Conservation (phyloP, 1,284 basidiomycete genomes). For the Trichosporon sp. region DNA sequence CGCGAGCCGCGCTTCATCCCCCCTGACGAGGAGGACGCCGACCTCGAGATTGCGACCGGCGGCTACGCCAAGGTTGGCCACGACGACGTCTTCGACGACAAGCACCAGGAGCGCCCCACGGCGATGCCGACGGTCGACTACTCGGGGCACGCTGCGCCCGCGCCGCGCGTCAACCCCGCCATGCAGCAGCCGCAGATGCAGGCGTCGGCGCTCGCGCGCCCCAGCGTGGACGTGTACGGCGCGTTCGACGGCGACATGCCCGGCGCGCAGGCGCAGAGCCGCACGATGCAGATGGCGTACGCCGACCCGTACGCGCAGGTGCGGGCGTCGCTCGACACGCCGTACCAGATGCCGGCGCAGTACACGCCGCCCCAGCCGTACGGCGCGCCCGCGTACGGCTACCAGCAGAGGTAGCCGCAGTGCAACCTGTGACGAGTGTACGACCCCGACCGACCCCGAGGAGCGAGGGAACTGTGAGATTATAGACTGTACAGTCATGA, state of each 20-base stretch:
- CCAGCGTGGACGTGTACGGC: slow-evolving; percentile 77
- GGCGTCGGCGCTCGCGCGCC: slow-evolving; percentile 49
- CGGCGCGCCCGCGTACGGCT: background rate
- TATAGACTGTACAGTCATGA: background rate
- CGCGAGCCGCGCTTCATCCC: slow-evolving; percentile 38
- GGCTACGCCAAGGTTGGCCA: slow-evolving; percentile 29
- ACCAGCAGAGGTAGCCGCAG: background rate
- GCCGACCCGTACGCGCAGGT: slow-evolving; percentile 45
- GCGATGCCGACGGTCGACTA: background rate
- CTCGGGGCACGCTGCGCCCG: slow-evolving; percentile 31
- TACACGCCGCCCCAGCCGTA: slow-evolving; percentile 17
- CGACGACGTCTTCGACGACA: slow-evolving; percentile 36
- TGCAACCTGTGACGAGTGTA: background rate
- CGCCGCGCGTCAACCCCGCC: slow-evolving; percentile 36
- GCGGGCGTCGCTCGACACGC: slow-evolving; percentile 28
- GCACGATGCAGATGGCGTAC: slow-evolving; percentile 62
- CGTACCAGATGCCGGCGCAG: slow-evolving; percentile 28
- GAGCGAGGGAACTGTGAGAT: background rate
- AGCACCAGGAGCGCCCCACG: slow-evolving; percentile 20
- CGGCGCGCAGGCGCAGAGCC: slow-evolving; percentile 53
- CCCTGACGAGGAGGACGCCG: slow-evolving; percentile 15
- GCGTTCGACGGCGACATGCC: slow-evolving; percentile 61
- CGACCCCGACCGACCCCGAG: background rate
- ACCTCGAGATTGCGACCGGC: slow-evolving; percentile 9
- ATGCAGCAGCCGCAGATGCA: slow-evolving; percentile 15